A percentile compares a stretch with the other conserved stretches of the same genome.
These are phyloP conservation scores for Coprinellus aureogranulatus DNA, from an alignment of 768 basidiomycete genomes.

Conservation along the genomic window DNA sequence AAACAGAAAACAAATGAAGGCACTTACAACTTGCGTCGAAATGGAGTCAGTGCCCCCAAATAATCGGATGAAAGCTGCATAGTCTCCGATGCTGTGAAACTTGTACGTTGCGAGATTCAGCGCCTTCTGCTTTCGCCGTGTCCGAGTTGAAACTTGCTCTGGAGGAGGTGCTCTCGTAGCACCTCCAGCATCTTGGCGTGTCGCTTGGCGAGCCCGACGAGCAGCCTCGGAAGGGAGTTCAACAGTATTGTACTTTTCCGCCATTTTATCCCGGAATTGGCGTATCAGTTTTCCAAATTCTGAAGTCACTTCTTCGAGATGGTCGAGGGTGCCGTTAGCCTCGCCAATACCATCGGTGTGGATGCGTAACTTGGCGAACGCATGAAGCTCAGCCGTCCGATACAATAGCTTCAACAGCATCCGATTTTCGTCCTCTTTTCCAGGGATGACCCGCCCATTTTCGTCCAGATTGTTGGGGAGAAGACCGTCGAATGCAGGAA, in stretches of 20 bases:
- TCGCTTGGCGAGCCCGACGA: neutral
- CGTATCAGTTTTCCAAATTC: neutral
- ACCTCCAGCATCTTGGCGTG: too few relatives aligned
- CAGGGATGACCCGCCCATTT: too few relatives aligned
- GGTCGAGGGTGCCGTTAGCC: neutral
- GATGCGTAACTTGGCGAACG: neutral
- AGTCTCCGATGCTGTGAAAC: constrained; percentile 37
- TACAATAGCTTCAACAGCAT: neutral
- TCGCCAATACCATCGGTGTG: too few relatives aligned
- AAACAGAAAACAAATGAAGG: neutral
- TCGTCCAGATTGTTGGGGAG: neutral
- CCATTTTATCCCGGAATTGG: neutral
- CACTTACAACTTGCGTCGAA: constrained; percentile 38
- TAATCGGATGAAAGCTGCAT: constrained; percentile 23
- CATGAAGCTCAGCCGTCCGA: constrained; percentile 2
- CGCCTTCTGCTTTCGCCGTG: too few relatives aligned
- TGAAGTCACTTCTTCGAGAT: neutral
- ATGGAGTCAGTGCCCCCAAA: constrained; percentile 38
- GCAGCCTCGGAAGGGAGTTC: neutral
- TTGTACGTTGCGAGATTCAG: constrained; percentile 37
- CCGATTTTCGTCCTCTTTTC: neutral
- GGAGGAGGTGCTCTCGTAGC: too few relatives aligned
- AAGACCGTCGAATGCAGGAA: neutral
- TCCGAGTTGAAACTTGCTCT: too few relatives aligned
- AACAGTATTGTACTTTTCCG: neutral